Evolutionary conservation across 2,329 filamentous ascomycete genomes (phyloP).

Genomic region (Hypomyces perniciosus): DNA sequence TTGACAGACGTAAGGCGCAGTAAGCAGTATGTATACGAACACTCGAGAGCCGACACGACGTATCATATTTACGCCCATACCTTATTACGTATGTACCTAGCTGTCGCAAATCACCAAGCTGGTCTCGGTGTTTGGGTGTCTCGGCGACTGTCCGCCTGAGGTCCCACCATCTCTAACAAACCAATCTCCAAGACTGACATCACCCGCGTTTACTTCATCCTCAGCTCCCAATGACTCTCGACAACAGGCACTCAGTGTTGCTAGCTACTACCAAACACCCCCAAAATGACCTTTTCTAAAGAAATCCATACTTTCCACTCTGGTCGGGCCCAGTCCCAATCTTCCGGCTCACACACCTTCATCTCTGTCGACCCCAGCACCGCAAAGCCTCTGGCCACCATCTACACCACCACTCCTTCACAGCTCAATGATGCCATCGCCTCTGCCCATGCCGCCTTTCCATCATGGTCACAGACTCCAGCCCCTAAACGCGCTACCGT

Average conservation of each 20-base stretch:
- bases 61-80: too few species aligned
- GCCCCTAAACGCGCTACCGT: constrained; percentile 70
- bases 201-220: too few species aligned
- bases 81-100: too few species aligned
- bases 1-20: too few species aligned
- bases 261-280: background rate
- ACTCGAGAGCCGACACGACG: too few species aligned
- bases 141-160: too few species aligned
- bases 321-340: constrained; percentile 56
- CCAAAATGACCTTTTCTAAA: constrained; percentile 30
- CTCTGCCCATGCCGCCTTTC: constrained; percentile 67
- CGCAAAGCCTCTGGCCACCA: constrained; percentile 59
- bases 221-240: background rate
- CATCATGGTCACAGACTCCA: constrained; percentile 68
- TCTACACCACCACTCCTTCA: constrained; percentile 61
- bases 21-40: too few species aligned
- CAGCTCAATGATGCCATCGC: constrained; percentile 68
- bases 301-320: constrained; percentile 65
- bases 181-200: too few species aligned
- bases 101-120: too few species aligned
- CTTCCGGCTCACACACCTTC: constrained; percentile 58
- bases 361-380: constrained; percentile 70
- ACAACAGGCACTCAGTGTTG: background rate
- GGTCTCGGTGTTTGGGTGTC: too few species aligned
- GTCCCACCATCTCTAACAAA: too few species aligned